These are phyloP conservation scores for Fomitopsis pulvina DNA, from an alignment of 768 basidiomycete genomes.

Conservation along the genomic window DNA sequence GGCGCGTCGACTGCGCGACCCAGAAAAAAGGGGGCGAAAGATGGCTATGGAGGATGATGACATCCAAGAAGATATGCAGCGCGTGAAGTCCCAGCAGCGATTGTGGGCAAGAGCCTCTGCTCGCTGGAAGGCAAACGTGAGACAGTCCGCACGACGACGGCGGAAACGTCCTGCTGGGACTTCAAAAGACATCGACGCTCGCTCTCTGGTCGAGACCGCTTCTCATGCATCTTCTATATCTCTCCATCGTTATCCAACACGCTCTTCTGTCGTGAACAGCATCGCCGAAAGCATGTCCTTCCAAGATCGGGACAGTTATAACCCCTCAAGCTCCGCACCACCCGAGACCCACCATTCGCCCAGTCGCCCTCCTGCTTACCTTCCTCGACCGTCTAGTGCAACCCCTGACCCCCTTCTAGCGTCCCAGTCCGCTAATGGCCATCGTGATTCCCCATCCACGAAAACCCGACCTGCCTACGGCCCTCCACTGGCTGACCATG, in stretches of 20 bases:
- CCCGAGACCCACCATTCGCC: neutral
- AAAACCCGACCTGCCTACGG: too few species aligned
- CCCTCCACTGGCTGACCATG: neutral
- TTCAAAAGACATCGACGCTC: constrained; percentile 8
- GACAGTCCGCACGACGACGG: constrained; percentile 54
- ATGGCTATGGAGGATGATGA: constrained; percentile 27
- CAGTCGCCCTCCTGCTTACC: neutral
- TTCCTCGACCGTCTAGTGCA: neutral
- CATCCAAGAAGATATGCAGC: constrained; percentile 28
- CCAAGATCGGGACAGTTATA: neutral
- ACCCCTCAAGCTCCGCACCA: neutral
- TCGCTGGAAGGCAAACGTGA: constrained; percentile 62
- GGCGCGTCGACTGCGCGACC: constrained; percentile 34
- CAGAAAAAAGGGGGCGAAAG: constrained; percentile 41
- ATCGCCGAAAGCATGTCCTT: neutral
- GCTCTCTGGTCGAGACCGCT: constrained; percentile 1
- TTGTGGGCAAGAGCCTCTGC: constrained; percentile 61
- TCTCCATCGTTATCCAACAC: constrained; percentile 1
- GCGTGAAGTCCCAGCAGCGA: constrained; percentile 45
- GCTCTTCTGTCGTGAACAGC: neutral
- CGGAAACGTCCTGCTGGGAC: constrained; percentile 19
- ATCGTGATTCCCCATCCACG: neutral
- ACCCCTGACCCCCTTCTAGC: neutral
- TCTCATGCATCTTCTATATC: constrained; percentile 15
- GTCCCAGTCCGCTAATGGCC: neutral